These are phyloP conservation scores for Coemansia sp. DNA, from an alignment of 192 early-diverging fungal species.

Conservation along the genomic window DNA sequence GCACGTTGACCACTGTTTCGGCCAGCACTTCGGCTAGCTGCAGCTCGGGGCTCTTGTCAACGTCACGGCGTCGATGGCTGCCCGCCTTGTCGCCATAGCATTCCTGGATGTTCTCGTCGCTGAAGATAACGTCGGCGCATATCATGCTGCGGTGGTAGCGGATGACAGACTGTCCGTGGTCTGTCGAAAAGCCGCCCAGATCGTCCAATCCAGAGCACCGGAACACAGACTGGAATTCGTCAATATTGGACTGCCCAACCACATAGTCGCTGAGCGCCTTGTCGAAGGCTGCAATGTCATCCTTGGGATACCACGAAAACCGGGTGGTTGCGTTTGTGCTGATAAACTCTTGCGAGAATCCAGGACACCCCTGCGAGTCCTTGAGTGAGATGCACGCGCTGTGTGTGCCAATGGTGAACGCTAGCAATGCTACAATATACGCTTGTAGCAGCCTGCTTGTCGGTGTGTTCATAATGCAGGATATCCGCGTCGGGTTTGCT, in stretches of 20 bases:
- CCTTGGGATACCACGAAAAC: conserved; percentile 48
- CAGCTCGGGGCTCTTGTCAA: conserved; percentile 13
- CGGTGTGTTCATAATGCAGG: conserved; percentile 4
- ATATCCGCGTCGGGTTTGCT: too few relatives aligned
- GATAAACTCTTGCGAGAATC: conserved; percentile 39
- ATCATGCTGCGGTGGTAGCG: conserved; percentile 51
- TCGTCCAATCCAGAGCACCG: conserved; percentile 47
- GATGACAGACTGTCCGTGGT: conserved; percentile 42
- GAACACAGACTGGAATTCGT: conserved; percentile 52
- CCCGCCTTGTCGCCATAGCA: conserved; percentile 29
- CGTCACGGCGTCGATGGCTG: conserved; percentile 8
- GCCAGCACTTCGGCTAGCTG: conserved; percentile 37
- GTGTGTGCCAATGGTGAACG: neutral
- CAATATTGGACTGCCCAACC: conserved; percentile 34
- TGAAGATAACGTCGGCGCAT: conserved; percentile 46
- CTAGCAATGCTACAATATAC: conserved; percentile 9
- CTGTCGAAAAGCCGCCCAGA: conserved; percentile 41
- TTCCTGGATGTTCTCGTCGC: conserved; percentile 37
- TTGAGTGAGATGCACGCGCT: conserved; percentile 35
- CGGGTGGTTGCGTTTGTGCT: conserved; percentile 46
- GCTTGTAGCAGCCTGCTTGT: conserved; percentile 10
- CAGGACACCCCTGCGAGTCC: conserved; percentile 48
- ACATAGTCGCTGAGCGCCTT: conserved; percentile 50
- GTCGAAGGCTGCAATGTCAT: conserved; percentile 46
- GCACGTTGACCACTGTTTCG: conserved; percentile 11